Conservation (phyloP, 2,329 filamentous ascomycete genomes). For the Sclerotinia sclerotiorum region DNA sequence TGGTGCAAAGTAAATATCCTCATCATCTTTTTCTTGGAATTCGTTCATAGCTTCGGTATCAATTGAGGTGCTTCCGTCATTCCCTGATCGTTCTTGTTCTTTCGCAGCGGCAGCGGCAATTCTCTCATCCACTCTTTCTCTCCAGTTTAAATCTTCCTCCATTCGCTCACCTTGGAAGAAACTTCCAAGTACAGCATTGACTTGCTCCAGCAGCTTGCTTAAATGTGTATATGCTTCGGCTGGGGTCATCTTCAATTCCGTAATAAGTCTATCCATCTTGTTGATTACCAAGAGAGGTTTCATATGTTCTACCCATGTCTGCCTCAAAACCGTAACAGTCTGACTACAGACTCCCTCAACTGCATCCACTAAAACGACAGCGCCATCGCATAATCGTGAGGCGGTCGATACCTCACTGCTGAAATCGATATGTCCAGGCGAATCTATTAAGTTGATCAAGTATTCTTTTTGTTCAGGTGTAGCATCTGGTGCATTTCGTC, state of each 20-base stretch:
- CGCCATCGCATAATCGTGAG: slow-evolving; percentile 89
- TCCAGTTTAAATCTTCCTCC: slow-evolving; percentile 97
- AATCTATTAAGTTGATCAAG: slow-evolving; percentile 96
- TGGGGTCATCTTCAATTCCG: slow-evolving; percentile 91
- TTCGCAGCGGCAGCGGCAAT: slow-evolving; percentile 69
- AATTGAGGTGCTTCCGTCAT: slow-evolving; percentile 41
- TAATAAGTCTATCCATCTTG: slow-evolving; percentile 94
- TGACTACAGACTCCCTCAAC: slow-evolving; percentile 98
- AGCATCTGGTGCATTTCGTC: slow-evolving; percentile 67
- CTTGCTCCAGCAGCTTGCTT: slow-evolving; percentile 86
- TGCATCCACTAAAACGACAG: slow-evolving; percentile 90
- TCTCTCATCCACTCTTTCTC: slow-evolving; percentile 86
- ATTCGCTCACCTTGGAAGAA: slow-evolving; percentile 98
- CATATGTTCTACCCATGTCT: slow-evolving; percentile 93
- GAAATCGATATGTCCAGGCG: slow-evolving; percentile 97
- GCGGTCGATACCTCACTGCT: slow-evolving; percentile 97
- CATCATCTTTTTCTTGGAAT: slow-evolving; percentile 90
- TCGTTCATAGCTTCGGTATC: slow-evolving; percentile 59
- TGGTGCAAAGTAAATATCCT: slow-evolving; percentile 96
- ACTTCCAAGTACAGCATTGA: slow-evolving; percentile 94
- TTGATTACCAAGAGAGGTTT: slow-evolving; percentile 95
- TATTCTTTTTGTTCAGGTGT: slow-evolving; percentile 79
- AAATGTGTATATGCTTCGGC: slow-evolving; percentile 86
- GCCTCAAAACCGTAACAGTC: slow-evolving; percentile 92
- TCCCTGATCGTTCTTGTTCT: slow-evolving; percentile 49